These are phyloP conservation scores for Citropsis articulata DNA, from an alignment of 345 rosid genomes.

Conservation along the genomic window DNA sequence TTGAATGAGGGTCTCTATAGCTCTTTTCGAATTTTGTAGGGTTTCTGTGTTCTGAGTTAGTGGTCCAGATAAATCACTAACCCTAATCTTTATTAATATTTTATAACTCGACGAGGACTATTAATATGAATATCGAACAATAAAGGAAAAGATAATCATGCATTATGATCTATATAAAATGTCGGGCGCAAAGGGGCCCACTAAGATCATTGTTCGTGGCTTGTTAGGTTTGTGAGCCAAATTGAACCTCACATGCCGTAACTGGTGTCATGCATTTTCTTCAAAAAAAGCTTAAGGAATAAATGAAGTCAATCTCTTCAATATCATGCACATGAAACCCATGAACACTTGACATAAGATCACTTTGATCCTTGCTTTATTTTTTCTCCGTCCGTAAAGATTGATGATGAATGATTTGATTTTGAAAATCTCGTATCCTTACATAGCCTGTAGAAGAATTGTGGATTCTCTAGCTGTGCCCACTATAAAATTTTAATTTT, in stretches of 20 bases:
- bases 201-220: conserved; percentile 21
- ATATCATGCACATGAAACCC: conserved; percentile 25
- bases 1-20: conserved; percentile 35
- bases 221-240: conserved; percentile 8
- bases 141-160: neutral
- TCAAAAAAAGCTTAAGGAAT: neutral
- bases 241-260: conserved; percentile 14
- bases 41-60: conserved; percentile 25
- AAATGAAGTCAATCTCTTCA: conserved; percentile 5
- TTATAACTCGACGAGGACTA: conserved; percentile 1
- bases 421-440: neutral
- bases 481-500: conserved; percentile 5
- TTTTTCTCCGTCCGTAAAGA: neutral
- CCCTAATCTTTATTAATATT: conserved; percentile 12
- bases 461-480: conserved; percentile 13
- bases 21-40: conserved; percentile 25
- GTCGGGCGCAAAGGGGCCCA: conserved; percentile 38
- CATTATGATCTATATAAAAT: conserved; percentile 21
- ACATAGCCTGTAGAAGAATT: neutral
- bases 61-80: conserved; percentile 25
- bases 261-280: neutral
- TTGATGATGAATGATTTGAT: neutral
- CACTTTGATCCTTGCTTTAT: neutral
- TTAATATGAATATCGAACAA: conserved; percentile 5
- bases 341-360: neutral